phyloP scores from a whole-genome alignment of 2,329 filamentous ascomycete genomes.

The Sordariomycetes sp. region DNA sequence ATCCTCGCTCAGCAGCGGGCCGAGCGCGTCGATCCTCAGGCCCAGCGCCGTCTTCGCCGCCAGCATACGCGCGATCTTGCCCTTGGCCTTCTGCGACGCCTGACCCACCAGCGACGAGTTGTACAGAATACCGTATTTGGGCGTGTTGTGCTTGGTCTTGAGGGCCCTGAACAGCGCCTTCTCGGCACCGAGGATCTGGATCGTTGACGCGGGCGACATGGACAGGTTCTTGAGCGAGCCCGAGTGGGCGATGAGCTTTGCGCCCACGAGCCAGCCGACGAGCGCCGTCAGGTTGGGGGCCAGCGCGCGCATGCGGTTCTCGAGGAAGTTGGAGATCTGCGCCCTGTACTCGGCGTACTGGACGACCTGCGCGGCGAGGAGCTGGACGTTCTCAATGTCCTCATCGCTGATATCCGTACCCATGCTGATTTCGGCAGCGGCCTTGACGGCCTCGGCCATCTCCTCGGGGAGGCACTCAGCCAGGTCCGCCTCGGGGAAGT shows the following conservation, averaged over 20 bases:
- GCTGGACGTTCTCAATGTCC: constrained; percentile 85
- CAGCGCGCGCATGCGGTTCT: constrained; percentile 90
- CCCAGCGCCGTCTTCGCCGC: constrained; percentile 88
- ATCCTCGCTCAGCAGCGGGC: constrained; percentile 56
- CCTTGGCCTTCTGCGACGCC: constrained; percentile 96
- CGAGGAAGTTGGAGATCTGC: constrained; percentile 79
- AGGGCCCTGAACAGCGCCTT: constrained; percentile 96
- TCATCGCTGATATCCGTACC: constrained; percentile 91
- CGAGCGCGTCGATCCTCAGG: constrained; percentile 71
- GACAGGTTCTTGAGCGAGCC: constrained; percentile 90
- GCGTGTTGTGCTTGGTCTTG: constrained; percentile 98
- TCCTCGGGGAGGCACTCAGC: constrained; percentile 90
- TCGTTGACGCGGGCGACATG: constrained; percentile 88
- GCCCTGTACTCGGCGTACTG: constrained; percentile 81
- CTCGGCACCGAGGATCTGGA: constrained; percentile 96
- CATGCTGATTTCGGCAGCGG: constrained; percentile 94
- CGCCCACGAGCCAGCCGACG: constrained; percentile 86
- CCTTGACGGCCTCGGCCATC: constrained; percentile 82
- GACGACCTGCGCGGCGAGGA: constrained; percentile 86
- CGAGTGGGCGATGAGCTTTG: constrained; percentile 85
- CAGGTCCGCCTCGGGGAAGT: constrained; percentile 63
- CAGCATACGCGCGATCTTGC: constrained; percentile 95
- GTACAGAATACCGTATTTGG: constrained; percentile 94
- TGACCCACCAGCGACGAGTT: constrained; percentile 90
- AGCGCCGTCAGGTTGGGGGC: constrained; percentile 91